Evolutionary conservation across 148 eudicot species (phyloP).

Genomic region (Amaranthus palmeri): DNA sequence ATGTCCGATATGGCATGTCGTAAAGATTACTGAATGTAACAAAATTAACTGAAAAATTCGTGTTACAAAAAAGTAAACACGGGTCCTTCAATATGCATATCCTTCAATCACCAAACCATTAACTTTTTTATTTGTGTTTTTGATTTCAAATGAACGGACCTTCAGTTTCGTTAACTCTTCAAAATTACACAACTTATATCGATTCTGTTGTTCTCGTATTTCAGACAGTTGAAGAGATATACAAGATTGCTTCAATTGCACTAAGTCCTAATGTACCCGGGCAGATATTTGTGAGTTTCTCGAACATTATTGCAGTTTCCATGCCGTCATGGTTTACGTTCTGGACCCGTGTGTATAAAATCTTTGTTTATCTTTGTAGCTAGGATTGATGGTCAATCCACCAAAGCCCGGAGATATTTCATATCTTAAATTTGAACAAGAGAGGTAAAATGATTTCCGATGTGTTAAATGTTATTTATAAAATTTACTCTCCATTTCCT

Average conservation of each 20-base stretch:
- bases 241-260: conserved; percentile 85
- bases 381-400: conserved; percentile 95
- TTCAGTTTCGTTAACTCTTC: not conserved
- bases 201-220: conserved; percentile 14
- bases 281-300: conserved; percentile 81
- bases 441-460: conserved; percentile 48
- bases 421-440: conserved; percentile 60
- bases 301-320: not conserved
- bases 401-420: conserved; percentile 93
- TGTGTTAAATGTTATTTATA: not conserved
- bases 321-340: not conserved
- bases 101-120: not conserved
- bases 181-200: conserved; percentile 2
- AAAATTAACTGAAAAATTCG: too few relatives aligned
- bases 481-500: not conserved
- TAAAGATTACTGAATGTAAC: too few relatives aligned
- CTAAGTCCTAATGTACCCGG: conserved; percentile 95
- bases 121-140: not conserved
- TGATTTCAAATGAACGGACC: not conserved
- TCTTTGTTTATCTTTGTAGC: conserved; percentile 34
- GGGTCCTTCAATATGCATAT: too few relatives aligned
- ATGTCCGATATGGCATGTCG: too few relatives aligned
- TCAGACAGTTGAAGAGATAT: conserved; percentile 97
- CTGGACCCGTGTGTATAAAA: not conserved
- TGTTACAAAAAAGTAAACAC: too few relatives aligned